Base-by-base conservation (phyloP, 1,139 yeast species). In the Yamadazyma oceani region DNA sequence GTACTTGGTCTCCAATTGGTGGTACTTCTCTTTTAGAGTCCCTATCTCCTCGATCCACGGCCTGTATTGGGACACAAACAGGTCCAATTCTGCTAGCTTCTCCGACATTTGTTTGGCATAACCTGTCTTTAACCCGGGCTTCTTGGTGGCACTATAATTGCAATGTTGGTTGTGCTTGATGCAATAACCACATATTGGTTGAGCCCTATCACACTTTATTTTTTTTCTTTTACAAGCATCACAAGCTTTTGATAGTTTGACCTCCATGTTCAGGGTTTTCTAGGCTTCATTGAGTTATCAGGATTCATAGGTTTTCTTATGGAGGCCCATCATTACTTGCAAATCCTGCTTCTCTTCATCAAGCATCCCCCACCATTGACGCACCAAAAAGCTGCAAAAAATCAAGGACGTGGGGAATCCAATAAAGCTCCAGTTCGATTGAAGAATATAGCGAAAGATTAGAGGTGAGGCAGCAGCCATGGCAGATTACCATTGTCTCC, bases 191-290 rank as follows among this genome's bases (percentile, higher is more conserved):
- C 75, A 69, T 2, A 38, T 37, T 2, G 70, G 73, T 32, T 55
- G 58, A 14, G 38, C 44, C 32, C 55, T 66, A 40, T 62, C 55
- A 47, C 73, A 66, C 42, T 61, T 64, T 34, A 64, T 57, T 40
- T 66, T 66, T 39, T 64, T 58, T 14, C 46, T 29, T 34, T 66
- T 64, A 49, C 74, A 68, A 13, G 51, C 48, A 37, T 64, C 69
- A 45, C 71, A 68, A 5, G 63, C 54, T 35, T 48, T 52, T 25
- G 60, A 49, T 6, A 53, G 35, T 33, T 43, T 52, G 31, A 17
- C 16, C 8, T 26, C 28, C 8, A 8, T 19, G 8, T 19, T 19
- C 21, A 19, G n/a, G n/a, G n/a, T n/a, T n/a, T n/a, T n/a, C n/a
- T n/a, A n/a, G n/a, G n/a, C n/a, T n/a, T n/a, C n/a, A n/a, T n/a